These are phyloP conservation scores for Clarireedia homoeocarpa DNA, from an alignment of 2,329 filamentous ascomycete species.

Conservation along the genomic window DNA sequence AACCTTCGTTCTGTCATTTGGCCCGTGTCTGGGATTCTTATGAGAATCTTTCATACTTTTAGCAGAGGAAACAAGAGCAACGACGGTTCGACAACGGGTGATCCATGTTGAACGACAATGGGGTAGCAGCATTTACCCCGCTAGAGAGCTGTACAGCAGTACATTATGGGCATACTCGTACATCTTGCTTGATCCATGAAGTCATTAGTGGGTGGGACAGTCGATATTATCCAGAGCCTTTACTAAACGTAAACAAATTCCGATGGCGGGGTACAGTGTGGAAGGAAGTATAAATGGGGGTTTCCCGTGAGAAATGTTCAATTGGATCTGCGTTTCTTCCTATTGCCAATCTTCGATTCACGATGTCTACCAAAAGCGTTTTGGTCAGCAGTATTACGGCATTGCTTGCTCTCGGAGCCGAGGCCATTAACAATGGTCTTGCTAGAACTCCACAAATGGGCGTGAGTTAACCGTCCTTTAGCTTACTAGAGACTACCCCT, in stretches of 20 bases:
- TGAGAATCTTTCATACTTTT: no score
- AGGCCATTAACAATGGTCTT: slow-evolving; percentile 34
- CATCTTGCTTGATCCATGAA: neutral
- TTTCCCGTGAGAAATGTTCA: neutral
- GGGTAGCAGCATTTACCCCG: neutral
- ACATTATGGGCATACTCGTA: neutral
- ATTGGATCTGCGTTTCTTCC: neutral
- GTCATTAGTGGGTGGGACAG: neutral
- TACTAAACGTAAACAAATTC: neutral
- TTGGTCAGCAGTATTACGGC: slow-evolving; percentile 6
- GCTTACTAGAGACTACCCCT: no score
- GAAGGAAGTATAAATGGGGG: neutral
- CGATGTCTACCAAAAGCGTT: slow-evolving; percentile 1
- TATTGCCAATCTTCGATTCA: neutral
- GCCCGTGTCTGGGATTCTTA: no score
- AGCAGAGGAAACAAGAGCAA: no score
- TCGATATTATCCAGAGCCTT: neutral
- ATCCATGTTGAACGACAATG: neutral
- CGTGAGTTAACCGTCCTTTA: no score
- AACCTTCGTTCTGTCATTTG: no score
- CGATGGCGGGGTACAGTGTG: neutral
- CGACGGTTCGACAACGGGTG: no score
- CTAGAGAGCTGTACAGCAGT: neutral
- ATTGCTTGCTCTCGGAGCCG: slow-evolving; percentile 13
- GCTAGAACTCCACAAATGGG: slow-evolving; percentile 36